Evolutionary conservation across 805 yeast species (phyloP).

Genomic region (Brettanomyces bruxellensis): DNA sequence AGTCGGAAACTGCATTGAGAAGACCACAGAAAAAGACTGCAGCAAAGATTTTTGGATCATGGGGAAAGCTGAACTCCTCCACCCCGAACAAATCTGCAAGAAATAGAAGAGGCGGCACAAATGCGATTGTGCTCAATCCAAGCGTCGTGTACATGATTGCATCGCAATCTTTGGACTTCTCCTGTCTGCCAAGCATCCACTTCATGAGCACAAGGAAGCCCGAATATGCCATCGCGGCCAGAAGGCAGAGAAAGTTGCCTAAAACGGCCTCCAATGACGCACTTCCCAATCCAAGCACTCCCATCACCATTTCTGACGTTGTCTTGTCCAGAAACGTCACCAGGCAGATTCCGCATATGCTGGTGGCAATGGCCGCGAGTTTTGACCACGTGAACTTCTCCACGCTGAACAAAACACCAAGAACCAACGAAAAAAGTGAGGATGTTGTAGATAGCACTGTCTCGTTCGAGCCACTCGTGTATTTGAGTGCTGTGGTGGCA

Average conservation of each 20-base stretch:
- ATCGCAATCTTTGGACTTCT: slow-evolving; percentile 33
- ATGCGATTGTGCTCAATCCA: slow-evolving; percentile 33
- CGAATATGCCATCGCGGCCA: slow-evolving; percentile 40
- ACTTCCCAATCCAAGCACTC: neutral
- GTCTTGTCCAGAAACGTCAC: slow-evolving; percentile 29
- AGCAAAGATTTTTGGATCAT: slow-evolving; percentile 25
- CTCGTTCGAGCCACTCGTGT: slow-evolving; percentile 45
- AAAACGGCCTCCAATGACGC: slow-evolving; percentile 14
- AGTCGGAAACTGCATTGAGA: slow-evolving; percentile 40
- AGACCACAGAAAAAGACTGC: slow-evolving; percentile 33
- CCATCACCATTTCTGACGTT: neutral
- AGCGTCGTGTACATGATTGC: slow-evolving; percentile 37
- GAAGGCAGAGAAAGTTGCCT: slow-evolving; percentile 37
- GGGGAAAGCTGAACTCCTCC: slow-evolving; percentile 35
- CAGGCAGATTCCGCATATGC: slow-evolving; percentile 37
- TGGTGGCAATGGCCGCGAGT: slow-evolving; percentile 32
- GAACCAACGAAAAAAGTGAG: slow-evolving; percentile 38
- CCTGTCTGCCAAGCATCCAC: slow-evolving; percentile 34
- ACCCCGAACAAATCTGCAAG: slow-evolving; percentile 28
- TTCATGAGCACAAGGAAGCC: slow-evolving; percentile 35
- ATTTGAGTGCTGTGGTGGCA: slow-evolving; percentile 34
- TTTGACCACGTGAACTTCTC: slow-evolving; percentile 36
- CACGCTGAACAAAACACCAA: slow-evolving; percentile 32
- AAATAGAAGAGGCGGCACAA: slow-evolving; percentile 31
- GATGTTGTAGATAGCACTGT: slow-evolving; percentile 43